Evolutionary conservation across 2,329 filamentous ascomycete genomes (phyloP).

Genomic region (Botryosphaeria dothidea): DNA sequence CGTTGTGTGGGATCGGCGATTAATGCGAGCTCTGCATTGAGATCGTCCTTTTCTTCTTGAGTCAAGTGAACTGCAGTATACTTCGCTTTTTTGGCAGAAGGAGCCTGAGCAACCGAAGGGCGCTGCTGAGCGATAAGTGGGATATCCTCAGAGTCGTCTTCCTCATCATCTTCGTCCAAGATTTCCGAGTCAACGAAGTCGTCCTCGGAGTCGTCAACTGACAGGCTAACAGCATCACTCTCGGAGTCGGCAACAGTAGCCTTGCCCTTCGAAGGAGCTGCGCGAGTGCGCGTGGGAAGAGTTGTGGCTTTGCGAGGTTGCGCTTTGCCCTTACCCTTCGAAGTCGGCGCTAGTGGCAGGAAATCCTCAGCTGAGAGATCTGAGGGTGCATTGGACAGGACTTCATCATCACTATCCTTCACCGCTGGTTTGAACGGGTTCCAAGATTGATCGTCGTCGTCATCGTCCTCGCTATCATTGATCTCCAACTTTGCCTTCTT

Average conservation of each 20-base stretch:
- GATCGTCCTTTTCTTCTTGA: neutral
- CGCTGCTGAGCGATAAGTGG: neutral
- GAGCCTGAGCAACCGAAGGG: neutral
- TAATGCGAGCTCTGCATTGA: neutral
- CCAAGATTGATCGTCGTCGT: constrained; percentile 32
- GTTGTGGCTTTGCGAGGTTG: constrained; percentile 6
- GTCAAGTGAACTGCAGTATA: neutral
- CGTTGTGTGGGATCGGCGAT: neutral
- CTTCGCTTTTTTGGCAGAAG: neutral
- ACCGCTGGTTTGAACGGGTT: constrained; percentile 21
- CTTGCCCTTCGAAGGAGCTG: constrained; percentile 20
- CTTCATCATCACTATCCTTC: constrained; percentile 18
- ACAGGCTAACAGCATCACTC: constrained; percentile 15
- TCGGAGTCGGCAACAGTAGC: neutral
- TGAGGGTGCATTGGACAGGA: constrained; percentile 3
- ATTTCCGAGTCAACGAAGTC: constrained; percentile 15
- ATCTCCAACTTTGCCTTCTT: constrained; percentile 39
- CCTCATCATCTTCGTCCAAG: constrained; percentile 3
- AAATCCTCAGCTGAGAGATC: constrained; percentile 6
- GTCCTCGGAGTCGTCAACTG: neutral
- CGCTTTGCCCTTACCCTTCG: constrained; percentile 13
- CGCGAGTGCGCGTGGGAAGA: neutral
- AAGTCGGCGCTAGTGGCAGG: constrained; percentile 3
- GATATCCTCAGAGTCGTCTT: neutral
- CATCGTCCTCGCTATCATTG: constrained; percentile 23